Evolutionary conservation across 2,329 filamentous ascomycete genomes (phyloP), one percentile per base, ranked within the genome.

Genomic region (Lachnum nothofagi): DNA sequence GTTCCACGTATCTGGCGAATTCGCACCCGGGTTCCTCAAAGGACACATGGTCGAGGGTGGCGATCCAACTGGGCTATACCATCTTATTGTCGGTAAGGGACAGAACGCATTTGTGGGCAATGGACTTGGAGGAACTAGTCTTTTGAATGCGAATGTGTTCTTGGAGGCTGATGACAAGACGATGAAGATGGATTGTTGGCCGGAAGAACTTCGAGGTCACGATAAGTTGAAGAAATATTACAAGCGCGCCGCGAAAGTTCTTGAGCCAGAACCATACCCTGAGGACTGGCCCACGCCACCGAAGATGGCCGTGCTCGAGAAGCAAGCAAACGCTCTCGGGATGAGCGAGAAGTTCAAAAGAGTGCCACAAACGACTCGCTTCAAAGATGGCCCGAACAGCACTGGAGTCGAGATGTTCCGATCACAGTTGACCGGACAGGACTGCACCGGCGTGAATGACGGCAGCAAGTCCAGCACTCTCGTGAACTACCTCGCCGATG

Each of bases 91-190:
- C 25, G 82, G 83, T 1, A 74, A 81, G 49, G 82, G 81, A 0
- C 79, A 85, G 57, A 83, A 82, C 63, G 78, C 78, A 2, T 66
- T 67, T 46, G 64, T 66, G 20, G 65, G 59, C 1, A 66, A 66
- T 48, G 64, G 80, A 1, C 76, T 86, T 24, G 83, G 82, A 9
- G 82, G 82, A 8, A 83, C 80, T 2, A 83, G 79, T 61, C 63
- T 86, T 23, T 73, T 86, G 34, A 86, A 86, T 53, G 80, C 82
- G 8, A 85, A 85, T 58, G 77, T 86, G 2, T 86, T 83, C 56
- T 67, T 85, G 14, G 72, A 78, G 55, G 76, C 80, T 2, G 79
- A 84, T 47, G 62, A 74, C 12, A 69, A 70, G 3, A 78, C 78
- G 0, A 64, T 86, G 48, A 61, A 65, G 1, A 70, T 79, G 65